phyloP scores from a whole-genome alignment of 208 protist genomes.

The Leishmania mexicana region DNA sequence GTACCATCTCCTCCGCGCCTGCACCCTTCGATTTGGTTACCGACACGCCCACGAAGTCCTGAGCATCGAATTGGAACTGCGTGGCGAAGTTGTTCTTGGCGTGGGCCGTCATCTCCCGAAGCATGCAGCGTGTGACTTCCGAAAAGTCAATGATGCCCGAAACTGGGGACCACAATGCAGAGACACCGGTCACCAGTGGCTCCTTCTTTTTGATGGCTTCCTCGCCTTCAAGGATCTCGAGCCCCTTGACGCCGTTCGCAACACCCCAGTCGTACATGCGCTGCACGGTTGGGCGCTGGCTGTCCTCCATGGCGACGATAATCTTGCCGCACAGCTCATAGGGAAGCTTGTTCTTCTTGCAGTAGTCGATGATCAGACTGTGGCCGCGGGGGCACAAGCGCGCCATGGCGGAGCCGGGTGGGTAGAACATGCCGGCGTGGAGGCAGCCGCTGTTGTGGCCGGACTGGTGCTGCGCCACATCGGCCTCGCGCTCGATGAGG shows the following conservation, averaged over 20 bases:
- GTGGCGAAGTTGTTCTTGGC: slow-evolving; percentile 46
- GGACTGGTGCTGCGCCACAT: slow-evolving; percentile 91
- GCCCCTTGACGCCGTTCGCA: slow-evolving; percentile 82
- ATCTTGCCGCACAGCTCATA: slow-evolving; percentile 89
- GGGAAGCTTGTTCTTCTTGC: slow-evolving; percentile 78
- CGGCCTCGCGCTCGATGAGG: slow-evolving; percentile 86
- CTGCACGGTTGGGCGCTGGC: slow-evolving; percentile 60
- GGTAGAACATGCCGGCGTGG: slow-evolving; percentile 94
- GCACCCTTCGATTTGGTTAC: slow-evolving; percentile 22
- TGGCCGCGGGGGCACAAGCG: slow-evolving; percentile 87
- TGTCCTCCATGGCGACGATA: slow-evolving; percentile 77
- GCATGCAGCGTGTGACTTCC: slow-evolving; percentile 74
- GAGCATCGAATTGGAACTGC: slow-evolving; percentile 70
- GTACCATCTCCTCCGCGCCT: slow-evolving; percentile 56
- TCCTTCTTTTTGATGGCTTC: slow-evolving; percentile 78
- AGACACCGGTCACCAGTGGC: slow-evolving; percentile 67
- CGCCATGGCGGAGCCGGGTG: slow-evolving; percentile 72
- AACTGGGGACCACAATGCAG: slow-evolving; percentile 82
- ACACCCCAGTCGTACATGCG: slow-evolving; percentile 76
- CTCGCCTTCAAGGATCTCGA: slow-evolving; percentile 65
- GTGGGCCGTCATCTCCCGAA: slow-evolving; percentile 50
- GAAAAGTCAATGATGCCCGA: slow-evolving; percentile 90
- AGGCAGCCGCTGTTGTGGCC: slow-evolving; percentile 93
- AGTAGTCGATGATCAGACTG: slow-evolving; percentile 88
- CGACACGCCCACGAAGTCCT: slow-evolving; percentile 78